Base-by-base conservation (phyloP, 495 filamentous ascomycete genomes). In the Talaromyces proteolyticus region DNA sequence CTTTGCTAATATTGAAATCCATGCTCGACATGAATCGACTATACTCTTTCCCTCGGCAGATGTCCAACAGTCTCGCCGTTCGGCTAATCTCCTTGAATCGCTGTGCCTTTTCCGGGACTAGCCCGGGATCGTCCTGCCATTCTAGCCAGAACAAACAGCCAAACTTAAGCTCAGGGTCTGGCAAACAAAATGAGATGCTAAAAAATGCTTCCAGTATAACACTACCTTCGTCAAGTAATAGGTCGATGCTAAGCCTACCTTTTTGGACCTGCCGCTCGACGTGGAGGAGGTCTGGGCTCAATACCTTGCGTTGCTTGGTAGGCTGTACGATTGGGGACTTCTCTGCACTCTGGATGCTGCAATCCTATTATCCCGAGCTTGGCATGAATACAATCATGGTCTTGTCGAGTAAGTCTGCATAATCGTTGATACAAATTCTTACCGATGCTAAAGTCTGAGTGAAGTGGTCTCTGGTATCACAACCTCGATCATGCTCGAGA, bases 311-410 rank as follows among this genome's bases (percentile, higher is more conserved):
- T 24, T 74, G 70, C 44, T 57, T 73, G 0, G 46, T 70, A 5
- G 70, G 71, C 43, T 74, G 70, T 37, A 74, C 68, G 0, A 14
- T 62, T 11, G 73, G 73, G 38, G 71, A 74, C 55, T 74, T 76
- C 42, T 63, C 67, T 4, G 56, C 64, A 0, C 47, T 71, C 17
- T 73, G 60, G 62, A 54, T 58, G 17, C 56, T 66, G 2, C 71
- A 76, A 52, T 57, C 63, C 0, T 67, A 59, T 22, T 64, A 57
- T 24, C 66, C 69, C 3, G 65, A 59, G 4, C 49, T 73, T 4
- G 69, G 68, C 1, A 66, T 69, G 57, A 59, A 57, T 0, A 46
- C 57, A 16, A 71, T 68, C 25, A 75, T 75, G 72, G 52, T 54
- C 16, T 49, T 59, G 44, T 69, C 67, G 1, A 72, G 67, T 72